These are phyloP conservation scores for Coniochaeta pulveracea DNA, from an alignment of 2,329 filamentous ascomycete species.

Conservation along the genomic window DNA sequence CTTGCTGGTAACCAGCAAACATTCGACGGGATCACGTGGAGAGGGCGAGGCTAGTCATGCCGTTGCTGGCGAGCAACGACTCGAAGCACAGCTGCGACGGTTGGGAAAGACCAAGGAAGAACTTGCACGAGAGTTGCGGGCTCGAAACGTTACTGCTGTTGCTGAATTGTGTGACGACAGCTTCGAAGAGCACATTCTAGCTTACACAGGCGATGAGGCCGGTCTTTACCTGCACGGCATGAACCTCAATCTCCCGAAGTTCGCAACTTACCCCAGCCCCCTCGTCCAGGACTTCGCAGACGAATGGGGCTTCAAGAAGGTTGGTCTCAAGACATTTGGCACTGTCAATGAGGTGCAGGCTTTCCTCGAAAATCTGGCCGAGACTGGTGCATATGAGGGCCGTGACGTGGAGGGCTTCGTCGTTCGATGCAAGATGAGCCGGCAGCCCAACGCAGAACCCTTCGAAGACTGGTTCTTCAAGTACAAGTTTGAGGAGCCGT, in stretches of 20 bases:
- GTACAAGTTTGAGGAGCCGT: constrained; percentile 98
- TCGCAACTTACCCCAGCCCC: constrained; percentile 72
- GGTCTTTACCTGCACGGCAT: constrained; percentile 93
- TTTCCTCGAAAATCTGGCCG: constrained; percentile 76
- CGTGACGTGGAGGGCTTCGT: constrained; percentile 96
- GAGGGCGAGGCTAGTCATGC: constrained; percentile 73
- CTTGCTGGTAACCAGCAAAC: constrained; percentile 95
- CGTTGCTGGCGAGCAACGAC: constrained; percentile 67
- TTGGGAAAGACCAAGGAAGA: constrained; percentile 72
- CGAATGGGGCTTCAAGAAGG: constrained; percentile 88
- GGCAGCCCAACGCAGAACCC: constrained; percentile 34
- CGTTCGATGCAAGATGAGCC: constrained; percentile 68
- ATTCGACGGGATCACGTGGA: constrained; percentile 75
- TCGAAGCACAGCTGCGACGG: constrained; percentile 66
- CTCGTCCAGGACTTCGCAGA: constrained; percentile 86
- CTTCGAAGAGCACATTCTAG: constrained; percentile 94
- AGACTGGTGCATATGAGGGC: constrained; percentile 81
- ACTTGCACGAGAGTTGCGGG: constrained; percentile 62
- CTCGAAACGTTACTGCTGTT: constrained; percentile 84
- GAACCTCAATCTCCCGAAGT: constrained; percentile 89
- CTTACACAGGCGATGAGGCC: constrained; percentile 70
- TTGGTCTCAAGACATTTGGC: constrained; percentile 67
- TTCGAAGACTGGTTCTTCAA: constrained; percentile 99
- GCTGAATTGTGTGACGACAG: constrained; percentile 92
- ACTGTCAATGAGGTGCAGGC: constrained; percentile 61